Evolutionary conservation across 192 early-diverging fungal species (phyloP), one percentile per base, ranked within the genome.

Genomic region (Gryganskiella cystojenkinii): DNA sequence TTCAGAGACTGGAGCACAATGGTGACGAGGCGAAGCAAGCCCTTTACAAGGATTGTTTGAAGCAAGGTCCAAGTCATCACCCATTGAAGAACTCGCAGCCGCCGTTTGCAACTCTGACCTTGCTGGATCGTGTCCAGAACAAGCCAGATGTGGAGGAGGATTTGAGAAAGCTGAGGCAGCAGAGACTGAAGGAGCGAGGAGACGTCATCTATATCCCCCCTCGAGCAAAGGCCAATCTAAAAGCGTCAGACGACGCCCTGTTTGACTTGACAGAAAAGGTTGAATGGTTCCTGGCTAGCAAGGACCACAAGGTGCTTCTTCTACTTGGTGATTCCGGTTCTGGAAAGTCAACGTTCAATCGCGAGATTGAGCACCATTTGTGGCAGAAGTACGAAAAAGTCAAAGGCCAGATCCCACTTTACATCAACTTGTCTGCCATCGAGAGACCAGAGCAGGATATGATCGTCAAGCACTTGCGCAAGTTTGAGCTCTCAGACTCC

Each of bases 291-390:
- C 30, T 61, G 24, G 13, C 43, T 1, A 28, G 44, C 7, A 45
- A 47, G 2, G 22, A 28, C 28, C 14, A 27, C 19, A 24, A 63
- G 49, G 43, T 61, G 7, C 33, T 61, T 15, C 27, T 61, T 3
- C 25, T 61, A 19, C 60, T 61, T 9, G 60, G 60, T 31, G 45
- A 49, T 43, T 61, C 60, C 3, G 60, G 60, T 33, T 43, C 60
- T 24, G 60, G 60, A 7, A 61, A 61, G 19, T 61, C 60, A 27
- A 61, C 60, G 4, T 61, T 61, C 25, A 46, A 33, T 13, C 22
- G 30, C 1, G 2, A 27, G 7, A 25, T 61, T 17, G 60, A 61
- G 30, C 5, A 13, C 28, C 11, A 49, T 22, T 17, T 61, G n/a
- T 61, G 60, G 60, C 3, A 30, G 27, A 6, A 34, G 2, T 49